phyloP scores from a whole-genome alignment of 768 basidiomycete species.

The Amanita subjunquillea region DNA sequence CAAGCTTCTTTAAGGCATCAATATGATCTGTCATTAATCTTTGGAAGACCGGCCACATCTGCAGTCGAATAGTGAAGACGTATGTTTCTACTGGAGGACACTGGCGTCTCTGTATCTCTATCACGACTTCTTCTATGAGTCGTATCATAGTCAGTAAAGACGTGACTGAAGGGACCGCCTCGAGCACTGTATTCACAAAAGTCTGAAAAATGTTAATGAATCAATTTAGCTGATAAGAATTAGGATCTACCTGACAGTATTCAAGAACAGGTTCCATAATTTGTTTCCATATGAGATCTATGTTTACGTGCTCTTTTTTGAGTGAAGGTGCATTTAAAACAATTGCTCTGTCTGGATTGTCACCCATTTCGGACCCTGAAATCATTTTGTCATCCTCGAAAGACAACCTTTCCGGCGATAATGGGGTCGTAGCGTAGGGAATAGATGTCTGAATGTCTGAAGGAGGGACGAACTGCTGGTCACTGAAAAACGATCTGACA shows the following conservation, averaged over 20 bases:
- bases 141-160: constrained; percentile 88
- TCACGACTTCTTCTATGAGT: constrained; percentile 70
- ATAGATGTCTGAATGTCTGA: constrained; percentile 23
- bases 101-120: constrained; percentile 65
- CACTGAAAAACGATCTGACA: constrained; percentile 72
- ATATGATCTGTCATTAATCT: constrained; percentile 79
- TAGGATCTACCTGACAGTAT: constrained; percentile 57
- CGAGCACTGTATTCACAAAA: constrained; percentile 59
- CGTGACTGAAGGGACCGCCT: constrained; percentile 64
- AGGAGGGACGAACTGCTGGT: constrained; percentile 20
- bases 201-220: constrained; percentile 27
- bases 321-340: constrained; percentile 18
- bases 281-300: constrained; percentile 79
- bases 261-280: constrained; percentile 87
- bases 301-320: constrained; percentile 50
- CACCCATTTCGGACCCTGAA: constrained; percentile 42
- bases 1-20: constrained; percentile 73
- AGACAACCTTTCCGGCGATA: constrained; percentile 33
- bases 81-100: constrained; percentile 77
- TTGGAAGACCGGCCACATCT: constrained; percentile 92
- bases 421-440: constrained; percentile 25
- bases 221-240: neutral
- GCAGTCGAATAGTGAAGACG: constrained; percentile 69
- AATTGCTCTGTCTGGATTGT: constrained; percentile 19
- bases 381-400: constrained; percentile 32